Evolutionary conservation across 2,329 filamentous ascomycete species (phyloP).

Genomic region (Epichloe glyceriae): DNA sequence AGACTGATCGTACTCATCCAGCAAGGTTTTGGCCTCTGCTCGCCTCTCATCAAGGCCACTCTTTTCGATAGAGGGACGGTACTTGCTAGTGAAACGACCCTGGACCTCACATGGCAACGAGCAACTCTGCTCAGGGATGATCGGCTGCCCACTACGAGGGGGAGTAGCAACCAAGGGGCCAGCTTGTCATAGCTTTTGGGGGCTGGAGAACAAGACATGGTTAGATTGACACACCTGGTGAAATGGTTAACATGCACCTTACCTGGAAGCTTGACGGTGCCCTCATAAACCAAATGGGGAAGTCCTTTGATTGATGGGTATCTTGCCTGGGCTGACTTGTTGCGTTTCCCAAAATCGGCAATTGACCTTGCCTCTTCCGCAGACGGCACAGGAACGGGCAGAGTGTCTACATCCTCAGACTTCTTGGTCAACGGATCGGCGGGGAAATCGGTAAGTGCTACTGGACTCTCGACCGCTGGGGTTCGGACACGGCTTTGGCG

Average conservation of each 20-base stretch:
- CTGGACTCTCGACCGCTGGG: constrained; percentile 5
- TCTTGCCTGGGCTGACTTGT: constrained; percentile 23
- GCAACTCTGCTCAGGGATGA: constrained; percentile 26
- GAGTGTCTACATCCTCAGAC: constrained; percentile 21
- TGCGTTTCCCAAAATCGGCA: constrained; percentile 25
- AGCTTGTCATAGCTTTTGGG: constrained; percentile 34
- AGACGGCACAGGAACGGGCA: constrained; percentile 19
- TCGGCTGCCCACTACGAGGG: constrained; percentile 23
- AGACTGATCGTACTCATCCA: constrained; percentile 28
- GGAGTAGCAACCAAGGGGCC: constrained; percentile 28
- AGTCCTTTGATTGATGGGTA: constrained; percentile 27
- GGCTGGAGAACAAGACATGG: constrained; percentile 7
- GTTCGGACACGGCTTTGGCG: constrained; percentile 10
- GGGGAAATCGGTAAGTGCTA: constrained; percentile 15
- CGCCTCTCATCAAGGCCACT: constrained; percentile 28
- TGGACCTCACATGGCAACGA: constrained; percentile 31
- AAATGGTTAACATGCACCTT: background rate
- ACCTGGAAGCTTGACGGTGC: constrained; percentile 27
- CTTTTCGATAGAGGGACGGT: constrained; percentile 26
- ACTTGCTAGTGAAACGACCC: constrained; percentile 27
- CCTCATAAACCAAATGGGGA: constrained; percentile 24
- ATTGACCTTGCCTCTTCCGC: constrained; percentile 23
- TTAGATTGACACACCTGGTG: background rate
- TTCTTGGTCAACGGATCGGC: constrained; percentile 18
- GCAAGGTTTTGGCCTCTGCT: constrained; percentile 24